Evolutionary conservation across 495 filamentous ascomycete genomes (phyloP).

Genomic region (Tuber melanosporum): DNA sequence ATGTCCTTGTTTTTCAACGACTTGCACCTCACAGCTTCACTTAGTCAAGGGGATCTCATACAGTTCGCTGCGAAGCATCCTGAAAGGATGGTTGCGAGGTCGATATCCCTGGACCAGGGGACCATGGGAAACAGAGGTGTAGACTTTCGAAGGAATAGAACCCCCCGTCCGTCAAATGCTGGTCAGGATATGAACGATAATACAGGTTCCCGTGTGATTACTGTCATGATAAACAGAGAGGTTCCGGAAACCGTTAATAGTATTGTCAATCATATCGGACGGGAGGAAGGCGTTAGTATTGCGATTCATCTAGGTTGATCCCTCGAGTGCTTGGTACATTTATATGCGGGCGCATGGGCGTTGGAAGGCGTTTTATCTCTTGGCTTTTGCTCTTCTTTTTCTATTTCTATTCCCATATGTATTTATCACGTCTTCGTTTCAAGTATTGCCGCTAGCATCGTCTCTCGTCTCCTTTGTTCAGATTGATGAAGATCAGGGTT

Average conservation of each 20-base stretch:
- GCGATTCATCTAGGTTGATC: conserved; percentile 28
- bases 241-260: conserved; percentile 33
- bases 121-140: conserved; percentile 6
- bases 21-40: conserved; percentile 17
- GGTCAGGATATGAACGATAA: conserved; percentile 8
- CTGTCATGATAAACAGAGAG: conserved; percentile 33
- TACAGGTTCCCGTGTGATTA: conserved; percentile 20
- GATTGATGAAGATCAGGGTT: not conserved
- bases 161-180: not conserved
- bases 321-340: not conserved
- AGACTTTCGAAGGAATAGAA: conserved; percentile 4
- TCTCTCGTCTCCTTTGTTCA: not conserved
- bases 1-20: conserved; percentile 35
- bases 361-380: conserved; percentile 11
- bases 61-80: conserved; percentile 16
- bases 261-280: conserved; percentile 33
- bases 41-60: conserved; percentile 13
- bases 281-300: conserved; percentile 33
- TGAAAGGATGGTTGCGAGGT: conserved; percentile 20
- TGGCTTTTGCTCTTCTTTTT: not conserved
- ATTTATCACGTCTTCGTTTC: not conserved
- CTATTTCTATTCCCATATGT: not conserved
- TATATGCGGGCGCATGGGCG: not conserved
- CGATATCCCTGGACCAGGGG: conserved; percentile 21
- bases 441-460: not conserved